These are phyloP conservation scores for Sclerotinia subarctica DNA, from an alignment of 2,329 filamentous ascomycete genomes.

Conservation along the genomic window DNA sequence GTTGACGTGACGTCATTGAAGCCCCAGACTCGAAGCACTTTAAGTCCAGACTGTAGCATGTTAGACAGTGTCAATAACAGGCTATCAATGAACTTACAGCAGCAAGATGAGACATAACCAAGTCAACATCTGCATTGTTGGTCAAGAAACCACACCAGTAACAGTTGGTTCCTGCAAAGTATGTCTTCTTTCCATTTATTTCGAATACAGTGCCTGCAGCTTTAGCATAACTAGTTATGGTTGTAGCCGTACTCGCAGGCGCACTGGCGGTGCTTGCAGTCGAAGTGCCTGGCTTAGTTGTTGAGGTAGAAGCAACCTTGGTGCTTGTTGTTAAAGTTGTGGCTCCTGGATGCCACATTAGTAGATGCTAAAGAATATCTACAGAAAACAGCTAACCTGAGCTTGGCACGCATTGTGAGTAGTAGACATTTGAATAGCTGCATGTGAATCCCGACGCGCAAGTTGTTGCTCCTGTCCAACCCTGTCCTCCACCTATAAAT, in stretches of 20 bases:
- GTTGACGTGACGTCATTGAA: slow-evolving; percentile 55
- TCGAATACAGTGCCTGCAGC: slow-evolving; percentile 39
- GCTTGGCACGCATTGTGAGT: slow-evolving; percentile 17
- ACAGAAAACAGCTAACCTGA: neutral
- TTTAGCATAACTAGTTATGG: slow-evolving; percentile 29
- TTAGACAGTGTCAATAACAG: neutral
- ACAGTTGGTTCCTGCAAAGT: slow-evolving; percentile 53
- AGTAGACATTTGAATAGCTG: neutral
- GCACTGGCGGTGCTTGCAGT: slow-evolving; percentile 18
- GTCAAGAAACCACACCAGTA: slow-evolving; percentile 55
- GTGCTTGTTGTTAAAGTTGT: slow-evolving; percentile 13
- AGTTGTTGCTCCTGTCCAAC: slow-evolving; percentile 9
- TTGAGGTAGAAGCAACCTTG: neutral
- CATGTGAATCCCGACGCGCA: slow-evolving; percentile 12
- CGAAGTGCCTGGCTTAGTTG: slow-evolving; percentile 13
- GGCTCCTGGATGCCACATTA: neutral
- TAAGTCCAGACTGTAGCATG: slow-evolving; percentile 47
- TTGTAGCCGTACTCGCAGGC: slow-evolving; percentile 18
- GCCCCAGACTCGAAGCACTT: slow-evolving; percentile 60
- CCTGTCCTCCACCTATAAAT: slow-evolving; percentile 11
- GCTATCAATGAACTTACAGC: slow-evolving; percentile 25
- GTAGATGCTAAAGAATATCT: neutral
- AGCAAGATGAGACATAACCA: slow-evolving; percentile 47
- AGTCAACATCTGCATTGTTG: slow-evolving; percentile 54
- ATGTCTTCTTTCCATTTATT: slow-evolving; percentile 46